Percentiles rank a stretch among this genome's conserved stretches.
These are phyloP conservation scores for Paecilomyces variotii DNA, from an alignment of 2,329 filamentous ascomycete species.

Conservation along the genomic window DNA sequence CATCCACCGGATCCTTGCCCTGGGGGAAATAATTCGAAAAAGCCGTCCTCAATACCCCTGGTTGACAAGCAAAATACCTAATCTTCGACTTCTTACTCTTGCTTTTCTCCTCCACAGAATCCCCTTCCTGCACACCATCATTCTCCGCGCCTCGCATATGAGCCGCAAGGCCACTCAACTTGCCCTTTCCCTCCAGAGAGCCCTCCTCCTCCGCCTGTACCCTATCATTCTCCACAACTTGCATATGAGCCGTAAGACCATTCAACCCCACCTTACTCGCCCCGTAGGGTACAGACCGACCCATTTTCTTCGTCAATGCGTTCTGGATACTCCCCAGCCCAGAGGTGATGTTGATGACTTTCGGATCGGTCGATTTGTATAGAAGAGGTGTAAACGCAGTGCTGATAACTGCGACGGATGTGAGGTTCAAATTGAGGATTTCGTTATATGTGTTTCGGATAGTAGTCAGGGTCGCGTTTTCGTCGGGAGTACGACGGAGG, in stretches of 20 bases:
- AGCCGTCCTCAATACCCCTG: conserved; percentile 17
- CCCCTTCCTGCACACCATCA: too few species aligned
- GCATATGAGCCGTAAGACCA: conserved; percentile 24
- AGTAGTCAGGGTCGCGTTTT: conserved; percentile 16
- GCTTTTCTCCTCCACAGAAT: too few species aligned
- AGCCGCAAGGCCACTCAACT: too few species aligned
- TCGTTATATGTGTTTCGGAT: conserved; percentile 26
- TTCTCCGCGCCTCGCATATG: too few species aligned
- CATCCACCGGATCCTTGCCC: conserved; percentile 14
- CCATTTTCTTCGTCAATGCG: conserved; percentile 26
- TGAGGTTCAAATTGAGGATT: conserved; percentile 37
- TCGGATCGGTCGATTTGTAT: conserved; percentile 11
- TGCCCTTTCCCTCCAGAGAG: neutral
- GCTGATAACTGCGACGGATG: conserved; percentile 33
- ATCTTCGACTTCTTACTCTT: conserved; percentile 3
- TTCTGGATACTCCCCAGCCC: conserved; percentile 29
- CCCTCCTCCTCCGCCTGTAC: conserved; percentile 3
- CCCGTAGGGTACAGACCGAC: conserved; percentile 22
- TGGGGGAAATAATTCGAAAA: conserved; percentile 14
- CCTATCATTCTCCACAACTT: conserved; percentile 12
- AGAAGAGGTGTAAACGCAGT: conserved; percentile 22
- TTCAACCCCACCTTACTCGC: conserved; percentile 30
- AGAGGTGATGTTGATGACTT: conserved; percentile 28
- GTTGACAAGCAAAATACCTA: conserved; percentile 11
- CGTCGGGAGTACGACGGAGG: conserved; percentile 14